These are phyloP conservation scores for Gossypium schwendimanii DNA, from an alignment of 441 rosid genomes.

Conservation along the genomic window DNA sequence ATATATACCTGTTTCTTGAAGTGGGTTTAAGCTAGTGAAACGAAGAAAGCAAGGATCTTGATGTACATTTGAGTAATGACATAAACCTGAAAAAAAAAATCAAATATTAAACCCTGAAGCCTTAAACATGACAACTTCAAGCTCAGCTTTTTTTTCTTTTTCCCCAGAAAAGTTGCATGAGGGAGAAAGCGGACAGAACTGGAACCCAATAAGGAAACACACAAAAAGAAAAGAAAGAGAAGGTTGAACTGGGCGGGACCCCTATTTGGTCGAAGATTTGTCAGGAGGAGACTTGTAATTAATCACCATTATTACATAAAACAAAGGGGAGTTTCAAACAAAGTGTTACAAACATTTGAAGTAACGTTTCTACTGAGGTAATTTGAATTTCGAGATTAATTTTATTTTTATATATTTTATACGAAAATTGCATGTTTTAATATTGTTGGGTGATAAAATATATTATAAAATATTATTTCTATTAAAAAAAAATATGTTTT, in stretches of 20 bases:
- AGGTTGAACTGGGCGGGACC: conserved; percentile 11
- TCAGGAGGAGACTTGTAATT: background rate
- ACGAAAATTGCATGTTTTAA: too few relatives aligned
- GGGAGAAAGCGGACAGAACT: conserved; percentile 20
- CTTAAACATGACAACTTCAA: conserved; percentile 7
- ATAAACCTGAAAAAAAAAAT: background rate
- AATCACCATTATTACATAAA: conserved; percentile 2
- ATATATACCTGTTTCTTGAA: conserved; percentile 21
- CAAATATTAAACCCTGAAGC: conserved; percentile 24
- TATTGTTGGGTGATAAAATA: too few relatives aligned
- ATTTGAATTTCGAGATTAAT: too few relatives aligned
- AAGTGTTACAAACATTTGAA: too few relatives aligned
- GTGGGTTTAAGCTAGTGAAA: conserved; percentile 15
- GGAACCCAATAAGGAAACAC: background rate
- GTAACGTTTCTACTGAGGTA: too few relatives aligned
- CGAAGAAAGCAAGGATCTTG: conserved; percentile 31
- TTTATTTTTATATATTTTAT: too few relatives aligned
- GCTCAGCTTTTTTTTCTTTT: conserved; percentile 13
- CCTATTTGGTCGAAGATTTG: conserved; percentile 33
- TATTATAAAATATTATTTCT: too few relatives aligned
- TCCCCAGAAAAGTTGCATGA: conserved; percentile 26
- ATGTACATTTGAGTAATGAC: conserved; percentile 13
- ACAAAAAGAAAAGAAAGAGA: background rate
- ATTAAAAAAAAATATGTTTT: background rate
- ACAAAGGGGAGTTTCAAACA: too few relatives aligned